These are phyloP conservation scores for Epichloe coenophiala DNA, from an alignment of 2,329 filamentous ascomycete species.

Conservation along the genomic window DNA sequence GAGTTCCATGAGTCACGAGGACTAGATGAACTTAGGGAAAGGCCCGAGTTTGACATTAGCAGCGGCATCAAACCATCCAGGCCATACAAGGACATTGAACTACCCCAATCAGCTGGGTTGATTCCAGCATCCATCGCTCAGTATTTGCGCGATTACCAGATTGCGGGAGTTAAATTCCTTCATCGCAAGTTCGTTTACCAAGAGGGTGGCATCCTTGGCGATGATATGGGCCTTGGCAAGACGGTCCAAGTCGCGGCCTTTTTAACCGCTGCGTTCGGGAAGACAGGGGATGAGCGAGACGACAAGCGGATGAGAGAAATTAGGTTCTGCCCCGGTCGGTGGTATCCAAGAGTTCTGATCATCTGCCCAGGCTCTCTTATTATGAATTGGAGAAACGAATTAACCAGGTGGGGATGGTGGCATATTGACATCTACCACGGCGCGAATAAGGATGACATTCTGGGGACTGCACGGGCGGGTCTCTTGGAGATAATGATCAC, in stretches of 20 bases:
- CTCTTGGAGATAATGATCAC: conserved; percentile 85
- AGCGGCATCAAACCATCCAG: conserved; percentile 50
- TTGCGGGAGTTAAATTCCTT: conserved; percentile 72
- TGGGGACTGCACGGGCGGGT: conserved; percentile 61
- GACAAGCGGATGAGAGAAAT: conserved; percentile 78
- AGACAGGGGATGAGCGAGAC: conserved; percentile 81
- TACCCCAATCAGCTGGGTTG: conserved; percentile 62
- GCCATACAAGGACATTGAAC: conserved; percentile 58
- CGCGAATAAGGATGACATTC: conserved; percentile 47
- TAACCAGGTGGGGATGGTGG: conserved; percentile 94
- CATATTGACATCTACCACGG: conserved; percentile 74
- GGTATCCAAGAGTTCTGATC: conserved; percentile 70
- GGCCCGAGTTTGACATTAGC: conserved; percentile 49
- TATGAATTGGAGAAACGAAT: conserved; percentile 79
- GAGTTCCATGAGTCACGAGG: conserved; percentile 44
- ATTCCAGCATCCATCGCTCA: conserved; percentile 85
- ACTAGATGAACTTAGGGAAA: conserved; percentile 39
- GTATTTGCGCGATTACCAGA: conserved; percentile 83
- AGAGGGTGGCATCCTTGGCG: conserved; percentile 77
- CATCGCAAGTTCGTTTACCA: conserved; percentile 86
- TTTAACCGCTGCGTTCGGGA: conserved; percentile 81
- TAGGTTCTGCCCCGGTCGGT: conserved; percentile 45
- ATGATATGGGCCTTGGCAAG: conserved; percentile 97
- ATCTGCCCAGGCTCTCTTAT: conserved; percentile 83
- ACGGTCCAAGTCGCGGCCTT: conserved; percentile 95